Percentiles rank a stretch among this genome's conserved stretches.
These are phyloP conservation scores for Dendrobium officinale DNA, from an alignment of 106 monocot genomes.

Conservation along the genomic window DNA sequence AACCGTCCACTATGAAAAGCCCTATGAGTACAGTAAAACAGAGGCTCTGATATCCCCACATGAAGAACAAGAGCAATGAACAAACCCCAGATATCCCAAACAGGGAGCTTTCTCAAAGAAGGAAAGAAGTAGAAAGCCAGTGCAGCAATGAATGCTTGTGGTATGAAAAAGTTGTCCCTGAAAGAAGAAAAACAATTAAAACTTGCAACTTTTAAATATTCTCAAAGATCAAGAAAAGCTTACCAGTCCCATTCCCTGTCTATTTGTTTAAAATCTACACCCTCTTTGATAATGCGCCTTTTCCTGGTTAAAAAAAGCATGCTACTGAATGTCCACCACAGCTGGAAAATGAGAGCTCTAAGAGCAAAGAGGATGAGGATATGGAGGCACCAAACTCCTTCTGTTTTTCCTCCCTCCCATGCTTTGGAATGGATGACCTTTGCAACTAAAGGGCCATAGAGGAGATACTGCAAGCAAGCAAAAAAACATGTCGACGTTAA, in stretches of 20 bases:
- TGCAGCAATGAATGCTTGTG: constrained; percentile 49
- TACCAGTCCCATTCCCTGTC: constrained; percentile 93
- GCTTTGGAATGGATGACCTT: constrained; percentile 38
- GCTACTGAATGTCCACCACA: constrained; percentile 45
- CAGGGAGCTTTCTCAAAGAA: constrained; percentile 27
- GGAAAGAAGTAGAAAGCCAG: constrained; percentile 44
- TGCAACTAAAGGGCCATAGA: constrained; percentile 69
- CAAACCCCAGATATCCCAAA: constrained; percentile 29
- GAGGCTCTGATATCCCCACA: constrained; percentile 18
- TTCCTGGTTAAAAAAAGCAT: constrained; percentile 69
- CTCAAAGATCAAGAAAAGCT: not conserved
- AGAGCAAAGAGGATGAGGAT: constrained; percentile 48
- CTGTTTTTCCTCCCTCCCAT: constrained; percentile 24
- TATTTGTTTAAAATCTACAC: constrained; percentile 63
- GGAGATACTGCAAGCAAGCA: constrained; percentile 59
- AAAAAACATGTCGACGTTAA: not conserved
- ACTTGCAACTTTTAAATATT: not conserved
- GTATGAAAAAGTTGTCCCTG: constrained; percentile 88
- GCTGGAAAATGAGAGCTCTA: constrained; percentile 23
- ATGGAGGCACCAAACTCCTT: constrained; percentile 38
- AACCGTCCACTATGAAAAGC: constrained; percentile 43
- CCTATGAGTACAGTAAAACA: constrained; percentile 44
- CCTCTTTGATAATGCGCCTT: constrained; percentile 38
- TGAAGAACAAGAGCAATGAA: constrained; percentile 5
- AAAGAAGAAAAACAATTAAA: not conserved